These are phyloP conservation scores for Pseudoturritis turrita DNA, from an alignment of 345 rosid species.

Conservation along the genomic window DNA sequence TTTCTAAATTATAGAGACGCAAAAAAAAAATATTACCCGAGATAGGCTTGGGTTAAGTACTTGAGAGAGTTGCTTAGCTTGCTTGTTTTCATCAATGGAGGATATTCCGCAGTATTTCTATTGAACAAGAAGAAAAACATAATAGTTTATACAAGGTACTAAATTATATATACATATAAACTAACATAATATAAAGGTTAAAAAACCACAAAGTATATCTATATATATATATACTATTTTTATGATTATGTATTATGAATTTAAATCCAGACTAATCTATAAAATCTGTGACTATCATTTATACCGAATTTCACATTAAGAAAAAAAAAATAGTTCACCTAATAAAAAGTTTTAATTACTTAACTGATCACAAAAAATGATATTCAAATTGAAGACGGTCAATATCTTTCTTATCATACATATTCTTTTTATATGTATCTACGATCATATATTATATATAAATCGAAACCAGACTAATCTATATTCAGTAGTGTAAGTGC, in stretches of 20 bases:
- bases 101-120: conserved; percentile 84
- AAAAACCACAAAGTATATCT: background rate
- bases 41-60: conserved; percentile 66
- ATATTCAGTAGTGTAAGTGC: too few species aligned
- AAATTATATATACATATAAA: background rate
- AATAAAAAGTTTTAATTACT: too few species aligned
- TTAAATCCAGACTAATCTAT: background rate
- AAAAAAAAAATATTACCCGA: conserved; percentile 44
- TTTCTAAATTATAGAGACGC: background rate
- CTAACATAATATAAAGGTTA: background rate
- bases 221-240: background rate
- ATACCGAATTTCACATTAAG: background rate
- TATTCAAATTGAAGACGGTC: background rate
- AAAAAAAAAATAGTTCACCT: background rate
- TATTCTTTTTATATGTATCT: background rate
- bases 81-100: conserved; percentile 90
- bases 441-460: background rate
- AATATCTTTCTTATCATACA: background rate
- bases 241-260: background rate
- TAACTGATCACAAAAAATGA: background rate
- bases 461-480: background rate
- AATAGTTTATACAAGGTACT: background rate
- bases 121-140: background rate
- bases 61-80: conserved; percentile 84
- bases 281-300: background rate